Base-by-base conservation (phyloP, 768 basidiomycete genomes). In the Hemileccinum impolitum region DNA sequence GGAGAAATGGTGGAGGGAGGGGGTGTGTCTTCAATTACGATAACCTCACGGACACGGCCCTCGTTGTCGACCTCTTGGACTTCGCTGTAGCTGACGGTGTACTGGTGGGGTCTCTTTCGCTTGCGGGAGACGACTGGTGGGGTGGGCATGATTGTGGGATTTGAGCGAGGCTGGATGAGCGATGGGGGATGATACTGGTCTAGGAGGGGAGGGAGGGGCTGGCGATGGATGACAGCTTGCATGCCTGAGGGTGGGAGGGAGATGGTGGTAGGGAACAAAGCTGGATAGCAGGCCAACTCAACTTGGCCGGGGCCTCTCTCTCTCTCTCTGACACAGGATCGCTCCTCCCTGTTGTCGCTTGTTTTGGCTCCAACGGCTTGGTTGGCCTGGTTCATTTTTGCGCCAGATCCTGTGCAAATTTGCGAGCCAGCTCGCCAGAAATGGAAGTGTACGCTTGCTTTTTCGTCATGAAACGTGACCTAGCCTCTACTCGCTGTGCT, bases 21-120 rank as follows among this genome's bases (percentile, higher is more conserved):
- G 32, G 90, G 90, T 38, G 91, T 92, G 72, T 94, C 91, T 60
- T 94, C 91, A 68, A 94, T 91, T 59, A 94, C 85, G 69, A 94
- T 93, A 65, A 93, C 87, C 68, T 93, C 90, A 45, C 90, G 74
- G 34, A 90, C 75, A 57, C 77, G 74, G 52, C 90, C 90, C 42
- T 85, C 74, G 58, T 75, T 77, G 70, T 93, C 90, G 65, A 91
- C 78, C 71, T 93, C 90, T 60, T 91, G 84, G 35, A 90, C 87
- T 66, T 92, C 89, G 64, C 85, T 89, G 75, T 90, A 92, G 73
- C 80, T 85, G 69, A 92, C 85, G 19, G 84, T 85, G 67, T 79
- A 87, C 60, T 88, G 85, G 60, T 85, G 84, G 26, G 84, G 77
- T 65, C 88, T 82, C 74, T 90, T 90, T 57, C 89, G 83, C 72